A percentile compares a stretch with the other conserved stretches of the same genome.
These are phyloP conservation scores for Tolypocladium amazonense DNA, from an alignment of 2,329 filamentous ascomycete species.

Conservation along the genomic window DNA sequence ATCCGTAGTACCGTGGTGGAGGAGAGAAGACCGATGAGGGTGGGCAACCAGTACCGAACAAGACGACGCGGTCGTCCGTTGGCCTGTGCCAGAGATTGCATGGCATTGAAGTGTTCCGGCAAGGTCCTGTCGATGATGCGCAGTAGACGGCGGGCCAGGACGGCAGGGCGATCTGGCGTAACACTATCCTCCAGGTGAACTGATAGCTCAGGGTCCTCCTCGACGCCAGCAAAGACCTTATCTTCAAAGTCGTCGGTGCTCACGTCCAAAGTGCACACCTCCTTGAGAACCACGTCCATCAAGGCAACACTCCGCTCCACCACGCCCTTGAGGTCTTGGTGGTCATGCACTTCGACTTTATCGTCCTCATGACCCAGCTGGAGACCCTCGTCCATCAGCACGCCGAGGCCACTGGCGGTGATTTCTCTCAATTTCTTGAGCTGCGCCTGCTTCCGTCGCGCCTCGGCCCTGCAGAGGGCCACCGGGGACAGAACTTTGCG, in stretches of 20 bases:
- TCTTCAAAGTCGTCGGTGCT: slow-evolving; percentile 55
- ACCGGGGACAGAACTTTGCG: slow-evolving; percentile 68
- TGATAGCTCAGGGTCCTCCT: slow-evolving; percentile 48
- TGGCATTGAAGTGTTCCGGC: slow-evolving; percentile 52
- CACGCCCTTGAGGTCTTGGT: slow-evolving; percentile 53
- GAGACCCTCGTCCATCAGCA: slow-evolving; percentile 79
- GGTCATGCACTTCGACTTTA: slow-evolving; percentile 38
- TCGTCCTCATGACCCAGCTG: slow-evolving; percentile 54
- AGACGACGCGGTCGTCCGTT: slow-evolving; percentile 68
- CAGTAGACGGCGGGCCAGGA: slow-evolving; percentile 57
- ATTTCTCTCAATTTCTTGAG: slow-evolving; percentile 66
- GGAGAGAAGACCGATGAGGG: slow-evolving; percentile 60
- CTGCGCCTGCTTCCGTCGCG: slow-evolving; percentile 59
- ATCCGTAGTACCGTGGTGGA: slow-evolving; percentile 80
- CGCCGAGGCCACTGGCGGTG: slow-evolving; percentile 76
- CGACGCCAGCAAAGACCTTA: slow-evolving; percentile 51
- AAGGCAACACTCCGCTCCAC: slow-evolving; percentile 72
- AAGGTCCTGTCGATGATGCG: slow-evolving; percentile 59
- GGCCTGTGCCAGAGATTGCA: slow-evolving; percentile 42
- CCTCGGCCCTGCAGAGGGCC: slow-evolving; percentile 63
- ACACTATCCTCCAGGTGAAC: slow-evolving; percentile 37
- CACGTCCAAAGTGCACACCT: slow-evolving; percentile 54
- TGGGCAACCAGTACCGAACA: slow-evolving; percentile 83
- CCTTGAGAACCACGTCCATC: slow-evolving; percentile 75
- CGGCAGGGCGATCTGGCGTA: slow-evolving; percentile 37